Base-by-base conservation (phyloP, 2,329 filamentous ascomycete genomes). In the Diaporthe vaccinii region DNA sequence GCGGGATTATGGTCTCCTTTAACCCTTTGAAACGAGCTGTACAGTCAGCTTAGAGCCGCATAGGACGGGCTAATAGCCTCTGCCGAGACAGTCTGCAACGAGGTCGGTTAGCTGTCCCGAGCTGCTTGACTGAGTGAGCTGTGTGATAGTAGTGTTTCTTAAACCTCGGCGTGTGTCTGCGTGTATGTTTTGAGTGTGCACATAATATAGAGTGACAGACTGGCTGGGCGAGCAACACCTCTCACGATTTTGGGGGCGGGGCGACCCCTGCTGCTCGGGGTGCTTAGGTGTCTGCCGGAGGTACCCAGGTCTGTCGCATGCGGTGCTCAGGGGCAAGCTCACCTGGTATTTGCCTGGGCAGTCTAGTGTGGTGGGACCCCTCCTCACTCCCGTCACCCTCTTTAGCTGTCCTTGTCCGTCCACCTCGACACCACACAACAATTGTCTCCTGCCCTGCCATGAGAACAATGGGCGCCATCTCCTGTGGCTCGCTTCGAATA, bases 401-500 rank as follows among this genome's bases (percentile, higher is more conserved):
- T 36, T 53, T 8, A 41, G 41, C 46, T 69, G 46, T 55, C 46
- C 65, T 41, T 41, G 65, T 28, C 34, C 65, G 14, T 28, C 22
- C 44, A 28, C 12, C 41, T 68, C 65, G 46, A 39, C 65, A 9
- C 15, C 20, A 41, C 65, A 55, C 15, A 25, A 41, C 65, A 55
- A 51, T 39, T 55, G 65, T 55, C 65, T 20, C 31, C 25, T 39
- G 65, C 65, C 65, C 34, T 41, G 34, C 65, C 49, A 41, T 69
- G 65, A 69, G 49, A 69, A 69, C 65, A 55, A 69, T 69, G 65
- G 65, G 65, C 65, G 46, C n/a, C n/a, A 55, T 69, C 49, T 41
- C 65, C 15, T 55, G 46, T 17, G 65, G 65, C 49, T 31, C 34
- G 65, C 65, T 41, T 55, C 34, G 49, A 69, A 15, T 55, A 69